Evolutionary conservation across 345 rosid genomes (phyloP), one percentile per base, ranked within the genome.

Genomic region (Clausena lansium): DNA sequence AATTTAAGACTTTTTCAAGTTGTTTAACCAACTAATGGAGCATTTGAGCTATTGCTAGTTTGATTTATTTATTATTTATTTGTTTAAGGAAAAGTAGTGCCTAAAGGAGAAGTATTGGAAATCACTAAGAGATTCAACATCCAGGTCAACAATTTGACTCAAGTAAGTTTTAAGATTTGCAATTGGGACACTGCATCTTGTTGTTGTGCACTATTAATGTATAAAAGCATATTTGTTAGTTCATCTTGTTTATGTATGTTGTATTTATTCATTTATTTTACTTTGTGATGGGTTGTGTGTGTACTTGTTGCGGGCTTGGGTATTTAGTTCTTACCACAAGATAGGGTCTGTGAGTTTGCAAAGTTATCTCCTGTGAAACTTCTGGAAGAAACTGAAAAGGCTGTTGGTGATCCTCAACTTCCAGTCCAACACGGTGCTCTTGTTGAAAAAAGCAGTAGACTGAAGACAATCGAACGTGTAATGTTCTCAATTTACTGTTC

Each of bases 141-240:
- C 70, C 99, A 96, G 89, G 97, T 92, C 85, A 96, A 88, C 85
- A 96, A 96, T 88, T 89, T 96, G 87, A 94, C 98, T 9, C 98
- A 96, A 82, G 94, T 90, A 84, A 86, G 94, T 84, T 64, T 17
- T 61, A 47, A 39, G 76, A 71, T 24, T 73, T 80, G 58, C 74
- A 30, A 39, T 62, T 74, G 61, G 66, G 41, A 28, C 15, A 76
- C 59, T 62, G 10, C 3, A 4, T 59, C 3, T 0, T 67, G 14
- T 24, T 30, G 2, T 9, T 71, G 45, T 33, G 35, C 20, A 61
- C 32, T 77, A 25, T 39, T 39, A 69, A n/a, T 59, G 1, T 57
- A 45, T 69, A 22, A 39, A 39, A 38, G 39, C 8, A 36, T 67
- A 50, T 8, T 38, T 77, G 2, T 7, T 27, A 19, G 2, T 36